These are phyloP conservation scores for Phalaenopsis hybrid DNA, from an alignment of 116 monocot species.

Conservation along the genomic window DNA sequence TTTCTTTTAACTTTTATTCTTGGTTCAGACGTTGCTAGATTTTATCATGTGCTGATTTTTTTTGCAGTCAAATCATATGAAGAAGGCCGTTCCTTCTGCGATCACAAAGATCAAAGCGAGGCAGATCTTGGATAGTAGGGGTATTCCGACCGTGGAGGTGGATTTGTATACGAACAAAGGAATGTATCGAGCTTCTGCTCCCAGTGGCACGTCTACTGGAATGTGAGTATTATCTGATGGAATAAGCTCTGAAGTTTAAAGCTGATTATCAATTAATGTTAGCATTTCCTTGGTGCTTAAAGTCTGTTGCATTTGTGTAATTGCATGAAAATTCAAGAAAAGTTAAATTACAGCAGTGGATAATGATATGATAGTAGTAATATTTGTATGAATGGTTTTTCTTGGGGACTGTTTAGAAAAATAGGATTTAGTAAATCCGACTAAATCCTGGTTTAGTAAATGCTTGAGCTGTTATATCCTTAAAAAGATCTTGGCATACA, in stretches of 20 bases:
- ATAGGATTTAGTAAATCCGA: no score
- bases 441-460: no score
- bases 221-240: constrained; percentile 38
- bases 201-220: constrained; percentile 47
- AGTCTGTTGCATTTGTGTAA: no score
- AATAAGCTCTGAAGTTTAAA: background rate
- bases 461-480: background rate
- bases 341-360: background rate
- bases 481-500: background rate
- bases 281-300: background rate
- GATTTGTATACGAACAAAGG: constrained; percentile 91
- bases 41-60: background rate
- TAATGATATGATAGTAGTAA: background rate
- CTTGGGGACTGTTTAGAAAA: background rate
- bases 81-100: constrained; percentile 68
- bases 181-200: constrained; percentile 64
- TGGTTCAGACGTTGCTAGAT: background rate
- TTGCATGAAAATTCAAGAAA: background rate
- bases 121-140: constrained; percentile 86
- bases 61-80: constrained; percentile 83
- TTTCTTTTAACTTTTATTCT: background rate
- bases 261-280: background rate
- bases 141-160: constrained; percentile 86
- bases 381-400: background rate
- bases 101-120: constrained; percentile 90